These are phyloP conservation scores for Emmonsiellopsis sp. DNA, from an alignment of 2,329 filamentous ascomycete species.

Conservation along the genomic window DNA sequence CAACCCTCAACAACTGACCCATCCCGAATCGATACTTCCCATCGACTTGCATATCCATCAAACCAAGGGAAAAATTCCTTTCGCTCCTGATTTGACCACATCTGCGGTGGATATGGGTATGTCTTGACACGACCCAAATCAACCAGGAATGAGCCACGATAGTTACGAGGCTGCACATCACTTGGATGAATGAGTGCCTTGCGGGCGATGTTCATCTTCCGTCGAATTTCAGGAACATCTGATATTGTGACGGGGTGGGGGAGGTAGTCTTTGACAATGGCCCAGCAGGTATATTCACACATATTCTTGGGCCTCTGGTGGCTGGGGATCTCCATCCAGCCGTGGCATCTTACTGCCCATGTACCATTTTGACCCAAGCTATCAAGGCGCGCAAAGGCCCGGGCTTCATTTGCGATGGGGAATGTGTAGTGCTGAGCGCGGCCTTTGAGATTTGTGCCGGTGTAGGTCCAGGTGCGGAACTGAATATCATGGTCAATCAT, in stretches of 20 bases:
- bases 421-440: background rate
- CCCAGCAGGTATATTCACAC: background rate
- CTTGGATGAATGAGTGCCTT: background rate
- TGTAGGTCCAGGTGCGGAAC: too few species aligned
- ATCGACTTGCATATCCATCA: constrained; percentile 3
- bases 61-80: constrained; percentile 1
- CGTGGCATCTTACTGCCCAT: constrained; percentile 1
- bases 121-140: background rate
- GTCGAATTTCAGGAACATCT: background rate
- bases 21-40: constrained; percentile 4
- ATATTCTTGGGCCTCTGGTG: background rate
- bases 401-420: background rate
- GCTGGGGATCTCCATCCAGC: background rate
- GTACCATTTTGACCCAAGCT: constrained; percentile 1
- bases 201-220: background rate
- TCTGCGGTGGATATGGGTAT: constrained; percentile 6
- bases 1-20: constrained; percentile 6
- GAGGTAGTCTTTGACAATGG: constrained; percentile 1
- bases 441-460: too few species aligned
- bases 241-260: background rate
- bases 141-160: constrained; percentile 5
- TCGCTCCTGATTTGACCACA: constrained; percentile 1
- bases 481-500: too few species aligned
- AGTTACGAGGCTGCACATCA: background rate
- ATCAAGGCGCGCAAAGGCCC: constrained; percentile 1